Conservation (phyloP, 1,284 basidiomycete genomes). For the Leucoagaricus sp. region DNA sequence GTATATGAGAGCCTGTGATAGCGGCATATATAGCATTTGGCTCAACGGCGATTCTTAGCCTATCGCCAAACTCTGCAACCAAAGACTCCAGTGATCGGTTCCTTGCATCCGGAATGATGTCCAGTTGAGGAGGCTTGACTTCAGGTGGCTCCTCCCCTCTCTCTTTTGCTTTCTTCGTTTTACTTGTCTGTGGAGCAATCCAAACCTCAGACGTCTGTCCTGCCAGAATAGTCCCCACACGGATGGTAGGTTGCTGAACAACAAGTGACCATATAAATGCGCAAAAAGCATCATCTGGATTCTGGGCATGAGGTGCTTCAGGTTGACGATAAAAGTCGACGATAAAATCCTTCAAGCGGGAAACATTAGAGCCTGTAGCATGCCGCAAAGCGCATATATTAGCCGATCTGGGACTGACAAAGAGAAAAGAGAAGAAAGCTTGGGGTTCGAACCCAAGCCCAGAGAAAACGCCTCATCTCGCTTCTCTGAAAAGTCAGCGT, state of each 20-base stretch:
- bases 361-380: conserved; percentile 64
- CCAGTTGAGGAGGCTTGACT: conserved; percentile 45
- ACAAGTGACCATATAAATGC: conserved; percentile 82
- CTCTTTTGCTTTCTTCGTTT: conserved; percentile 59
- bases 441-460: conserved; percentile 25
- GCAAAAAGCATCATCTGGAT: conserved; percentile 73
- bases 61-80: conserved; percentile 53
- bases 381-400: neutral
- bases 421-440: conserved; percentile 6
- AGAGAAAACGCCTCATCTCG: neutral
- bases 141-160: conserved; percentile 51
- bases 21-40: conserved; percentile 73
- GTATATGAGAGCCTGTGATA: conserved; percentile 81
- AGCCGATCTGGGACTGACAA: neutral
- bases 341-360: conserved; percentile 70
- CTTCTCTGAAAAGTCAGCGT: neutral
- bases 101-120: conserved; percentile 55
- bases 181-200: conserved; percentile 71
- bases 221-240: conserved; percentile 64
- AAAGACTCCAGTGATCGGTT: conserved; percentile 55
- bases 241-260: conserved; percentile 68
- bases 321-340: conserved; percentile 58
- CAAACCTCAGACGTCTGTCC: conserved; percentile 65
- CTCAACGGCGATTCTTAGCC: conserved; percentile 74
- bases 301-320: conserved; percentile 45